phyloP scores from a whole-genome alignment of 2,329 filamentous ascomycete species.

The Emmonsia crescens region DNA sequence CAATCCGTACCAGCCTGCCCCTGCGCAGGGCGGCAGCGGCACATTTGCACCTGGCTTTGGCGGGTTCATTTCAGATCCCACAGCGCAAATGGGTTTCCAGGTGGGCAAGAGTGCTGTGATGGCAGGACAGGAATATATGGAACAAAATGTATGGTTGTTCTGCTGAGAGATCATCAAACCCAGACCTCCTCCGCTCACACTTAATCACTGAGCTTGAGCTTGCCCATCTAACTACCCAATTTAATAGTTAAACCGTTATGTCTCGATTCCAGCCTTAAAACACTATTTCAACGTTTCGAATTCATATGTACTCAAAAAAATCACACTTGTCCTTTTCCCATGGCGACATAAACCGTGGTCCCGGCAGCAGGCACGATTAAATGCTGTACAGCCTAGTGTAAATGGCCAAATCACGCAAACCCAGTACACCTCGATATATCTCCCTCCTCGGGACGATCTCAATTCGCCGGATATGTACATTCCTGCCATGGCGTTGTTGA shows the following conservation, averaged over 20 bases:
- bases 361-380: slow-evolving; percentile 59
- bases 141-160: slow-evolving; percentile 65
- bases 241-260: slow-evolving; percentile 60
- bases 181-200: neutral
- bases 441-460: slow-evolving; percentile 86
- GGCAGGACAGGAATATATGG: slow-evolving; percentile 86
- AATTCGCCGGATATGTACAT: slow-evolving; percentile 99
- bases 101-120: slow-evolving; percentile 85
- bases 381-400: slow-evolving; percentile 28
- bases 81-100: slow-evolving; percentile 88
- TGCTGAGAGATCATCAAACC: neutral
- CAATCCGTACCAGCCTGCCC: slow-evolving; percentile 39
- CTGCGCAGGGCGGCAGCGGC: slow-evolving; percentile 31
- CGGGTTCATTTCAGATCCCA: slow-evolving; percentile 90
- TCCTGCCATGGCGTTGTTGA: slow-evolving; percentile 93
- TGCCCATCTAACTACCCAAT: neutral
- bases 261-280: slow-evolving; percentile 87
- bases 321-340: slow-evolving; percentile 87
- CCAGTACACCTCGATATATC: slow-evolving; percentile 50
- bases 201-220: too few relatives aligned
- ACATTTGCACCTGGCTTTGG: slow-evolving; percentile 55
- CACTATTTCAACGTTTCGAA: slow-evolving; percentile 99
- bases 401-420: slow-evolving; percentile 54
- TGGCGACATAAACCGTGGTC: slow-evolving; percentile 98
- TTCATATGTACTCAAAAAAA: slow-evolving; percentile 87